Percentiles rank a stretch among this genome's conserved stretches.
Evolutionary conservation across 306 rosid species (phyloP).

Genomic region (Dryas drummondii): DNA sequence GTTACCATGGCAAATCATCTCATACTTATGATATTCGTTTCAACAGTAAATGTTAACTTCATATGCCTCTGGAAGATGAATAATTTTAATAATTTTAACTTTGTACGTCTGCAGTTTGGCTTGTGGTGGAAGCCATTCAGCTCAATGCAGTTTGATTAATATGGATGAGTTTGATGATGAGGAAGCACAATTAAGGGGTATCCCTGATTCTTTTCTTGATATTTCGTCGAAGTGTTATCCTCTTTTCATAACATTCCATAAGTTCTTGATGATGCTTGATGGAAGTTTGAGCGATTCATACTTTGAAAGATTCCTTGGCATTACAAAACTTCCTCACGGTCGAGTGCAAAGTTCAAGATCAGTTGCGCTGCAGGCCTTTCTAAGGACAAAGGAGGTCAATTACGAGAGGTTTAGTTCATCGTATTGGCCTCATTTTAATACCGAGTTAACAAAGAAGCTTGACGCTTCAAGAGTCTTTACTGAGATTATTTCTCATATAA

Average conservation of each 20-base stretch:
- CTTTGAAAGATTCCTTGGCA: slow-evolving; percentile 45
- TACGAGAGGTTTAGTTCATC: slow-evolving; percentile 52
- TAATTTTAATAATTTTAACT: background rate
- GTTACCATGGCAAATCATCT: background rate
- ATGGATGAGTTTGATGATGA: slow-evolving; percentile 40
- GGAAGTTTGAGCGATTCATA: slow-evolving; percentile 60
- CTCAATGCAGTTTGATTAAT: slow-evolving; percentile 15
- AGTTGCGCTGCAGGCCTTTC: slow-evolving; percentile 41
- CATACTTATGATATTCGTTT: background rate
- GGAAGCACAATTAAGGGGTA: slow-evolving; percentile 40
- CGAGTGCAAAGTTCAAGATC: slow-evolving; percentile 36
- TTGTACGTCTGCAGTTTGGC: slow-evolving; percentile 35
- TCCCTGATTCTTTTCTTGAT: slow-evolving; percentile 48
- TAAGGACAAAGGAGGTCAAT: slow-evolving; percentile 59
- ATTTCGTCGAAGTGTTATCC: slow-evolving; percentile 49
- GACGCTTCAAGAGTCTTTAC: slow-evolving; percentile 58
- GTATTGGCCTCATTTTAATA: slow-evolving; percentile 70
- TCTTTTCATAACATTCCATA: slow-evolving; percentile 59
- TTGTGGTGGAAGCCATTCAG: slow-evolving; percentile 26
- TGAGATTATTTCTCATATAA: slow-evolving; percentile 68
- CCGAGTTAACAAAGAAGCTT: slow-evolving; percentile 47
- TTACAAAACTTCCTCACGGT: slow-evolving; percentile 16
- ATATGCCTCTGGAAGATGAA: background rate
- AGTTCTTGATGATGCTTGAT: slow-evolving; percentile 72
- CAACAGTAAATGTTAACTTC: background rate